These are phyloP conservation scores for Luffa acutangula DNA, from an alignment of 306 rosid genomes.

Conservation along the genomic window DNA sequence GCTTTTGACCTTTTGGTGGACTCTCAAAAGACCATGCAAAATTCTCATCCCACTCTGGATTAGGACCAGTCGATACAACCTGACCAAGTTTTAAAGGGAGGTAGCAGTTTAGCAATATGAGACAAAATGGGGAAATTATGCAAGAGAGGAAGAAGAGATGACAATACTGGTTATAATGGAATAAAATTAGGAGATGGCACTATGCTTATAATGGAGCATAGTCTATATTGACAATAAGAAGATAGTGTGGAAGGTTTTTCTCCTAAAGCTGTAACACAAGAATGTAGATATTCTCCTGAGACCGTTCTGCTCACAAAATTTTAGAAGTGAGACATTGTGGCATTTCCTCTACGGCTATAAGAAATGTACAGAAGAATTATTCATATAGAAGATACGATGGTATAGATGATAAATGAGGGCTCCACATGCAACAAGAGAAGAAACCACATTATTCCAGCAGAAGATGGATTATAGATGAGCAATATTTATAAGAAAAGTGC, in stretches of 20 bases:
- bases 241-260: not conserved
- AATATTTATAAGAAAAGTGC: not conserved
- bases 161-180: not conserved
- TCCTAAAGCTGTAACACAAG: not conserved
- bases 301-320: not conserved
- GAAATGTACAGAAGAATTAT: not conserved
- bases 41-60: conserved; percentile 95
- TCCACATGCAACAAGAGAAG: not conserved
- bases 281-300: not conserved
- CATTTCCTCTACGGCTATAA: not conserved
- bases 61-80: conserved; percentile 93
- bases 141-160: not conserved
- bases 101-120: not conserved
- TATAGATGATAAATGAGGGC: not conserved
- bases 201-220: not conserved
- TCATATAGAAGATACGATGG: not conserved
- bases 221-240: not conserved
- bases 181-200: not conserved
- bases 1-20: conserved; percentile 98
- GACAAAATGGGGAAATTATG: not conserved
- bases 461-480: not conserved
- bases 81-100: conserved; percentile 24
- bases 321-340: not conserved
- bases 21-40: conserved; percentile 97
- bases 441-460: not conserved